Evolutionary conservation across 148 eudicot species (phyloP), one percentile per base, ranked within the genome.

Genomic region (Nepenthes mirabilis): DNA sequence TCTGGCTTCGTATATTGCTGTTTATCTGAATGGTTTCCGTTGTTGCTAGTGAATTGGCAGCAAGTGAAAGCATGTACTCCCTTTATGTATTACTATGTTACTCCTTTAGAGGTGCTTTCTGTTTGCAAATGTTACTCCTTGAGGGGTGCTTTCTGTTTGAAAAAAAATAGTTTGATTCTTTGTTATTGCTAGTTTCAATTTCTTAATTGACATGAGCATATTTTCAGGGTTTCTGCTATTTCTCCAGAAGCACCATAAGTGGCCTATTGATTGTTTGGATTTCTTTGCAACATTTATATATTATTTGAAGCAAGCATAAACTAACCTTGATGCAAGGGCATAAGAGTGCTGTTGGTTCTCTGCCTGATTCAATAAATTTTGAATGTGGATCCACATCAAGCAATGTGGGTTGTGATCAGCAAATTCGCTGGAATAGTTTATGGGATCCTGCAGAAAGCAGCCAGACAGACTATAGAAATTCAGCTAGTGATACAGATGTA

Each of bases 271-370:
- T 50, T 53, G 34, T 43, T 60, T 60, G 4, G 52, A 23, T 5
- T 59, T 65, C 12, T 12, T 54, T 58, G 57, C 58, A 52, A 37
- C 36, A 51, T 60, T 60, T 62, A 45, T 37, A 57, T 8, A 34
- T 14, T 49, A 51, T 59, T 56, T 14, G 34, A 47, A 60, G 59
- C 57, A 70, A 65, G 52, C 33, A 52, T 23, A 40, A 43, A 34
- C 52, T 34, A 36, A 53, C 70, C 73, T 69, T 63, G 74, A 94
- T 94, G 99, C 95, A 89, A 79, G 95, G 97, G 83, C 82, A 82
- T 66, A 79, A 82, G 79, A 81, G 93, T 80, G 72, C 90, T 47
- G 54, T 84, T 52, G 84, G 86, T 68, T 80, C 97, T 59, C 77
- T 89, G 72, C 83, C 95, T 47, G 96, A 86, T 72, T 65, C 80